Conservation (phyloP, 306 rosid species). For the Cucumis melo region DNA sequence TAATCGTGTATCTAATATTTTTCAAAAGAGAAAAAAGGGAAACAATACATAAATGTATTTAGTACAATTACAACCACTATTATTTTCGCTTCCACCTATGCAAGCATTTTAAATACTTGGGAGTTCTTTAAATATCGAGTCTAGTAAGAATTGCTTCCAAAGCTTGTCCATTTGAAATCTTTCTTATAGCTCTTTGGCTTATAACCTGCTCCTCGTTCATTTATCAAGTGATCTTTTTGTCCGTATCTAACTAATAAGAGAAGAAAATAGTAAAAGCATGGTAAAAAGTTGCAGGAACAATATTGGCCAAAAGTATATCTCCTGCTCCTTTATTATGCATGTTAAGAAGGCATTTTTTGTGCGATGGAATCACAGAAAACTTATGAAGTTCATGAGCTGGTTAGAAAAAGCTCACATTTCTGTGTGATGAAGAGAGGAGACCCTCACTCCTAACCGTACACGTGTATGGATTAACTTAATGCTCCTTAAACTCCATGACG, state of each 20-base stretch:
- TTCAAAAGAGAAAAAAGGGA: neutral
- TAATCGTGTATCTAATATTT: neutral
- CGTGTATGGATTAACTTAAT: conserved; percentile 20
- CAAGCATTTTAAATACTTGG: neutral
- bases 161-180: neutral
- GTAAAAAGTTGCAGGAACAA: neutral
- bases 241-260: neutral
- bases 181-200: neutral
- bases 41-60: neutral
- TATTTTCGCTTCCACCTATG: neutral
- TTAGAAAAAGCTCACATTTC: conserved; percentile 53
- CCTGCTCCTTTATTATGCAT: neutral
- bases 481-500: conserved; percentile 38
- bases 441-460: conserved; percentile 53
- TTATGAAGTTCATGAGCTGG: neutral
- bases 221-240: neutral
- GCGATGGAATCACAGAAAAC: neutral
- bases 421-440: conserved; percentile 47
- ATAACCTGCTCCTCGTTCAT: neutral
- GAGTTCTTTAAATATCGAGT: neutral
- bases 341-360: neutral
- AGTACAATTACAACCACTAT: neutral
- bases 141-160: neutral
- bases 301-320: neutral
- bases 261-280: neutral